Percentiles rank a stretch among this genome's conserved stretches.
These are phyloP conservation scores for Neopestalotiopsis clavispora DNA, from an alignment of 2,329 filamentous ascomycete genomes.

Conservation along the genomic window DNA sequence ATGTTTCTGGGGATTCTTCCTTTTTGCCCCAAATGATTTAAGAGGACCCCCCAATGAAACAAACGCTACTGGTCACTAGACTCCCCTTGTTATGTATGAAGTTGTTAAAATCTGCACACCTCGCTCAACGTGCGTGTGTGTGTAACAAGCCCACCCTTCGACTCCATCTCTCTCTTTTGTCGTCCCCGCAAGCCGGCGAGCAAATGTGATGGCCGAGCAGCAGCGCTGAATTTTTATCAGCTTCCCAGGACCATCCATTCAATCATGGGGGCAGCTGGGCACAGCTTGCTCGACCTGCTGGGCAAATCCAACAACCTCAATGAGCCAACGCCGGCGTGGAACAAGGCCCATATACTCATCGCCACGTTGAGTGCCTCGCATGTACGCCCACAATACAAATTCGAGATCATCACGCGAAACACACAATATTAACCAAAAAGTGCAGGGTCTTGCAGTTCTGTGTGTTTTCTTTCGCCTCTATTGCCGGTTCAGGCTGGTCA, in stretches of 20 bases:
- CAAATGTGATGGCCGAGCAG: neutral
- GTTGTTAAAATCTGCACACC: neutral
- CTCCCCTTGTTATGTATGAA: neutral
- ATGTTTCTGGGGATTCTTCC: neutral
- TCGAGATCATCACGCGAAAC: neutral
- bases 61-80: neutral
- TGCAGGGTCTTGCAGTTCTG: constrained; percentile 12
- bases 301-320: constrained; percentile 26
- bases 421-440: neutral
- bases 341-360: constrained; percentile 22
- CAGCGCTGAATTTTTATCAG: neutral
- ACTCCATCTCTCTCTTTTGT: neutral
- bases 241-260: neutral
- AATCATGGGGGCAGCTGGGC: constrained; percentile 19
- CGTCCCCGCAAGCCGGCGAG: neutral
- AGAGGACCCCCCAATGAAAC: neutral
- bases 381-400: constrained; percentile 14
- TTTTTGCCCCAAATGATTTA: neutral
- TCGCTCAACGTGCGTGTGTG: neutral
- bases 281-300: constrained; percentile 21
- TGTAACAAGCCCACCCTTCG: neutral
- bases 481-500: constrained; percentile 24
- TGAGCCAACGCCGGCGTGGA: constrained; percentile 27
- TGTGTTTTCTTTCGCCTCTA: constrained; percentile 29
- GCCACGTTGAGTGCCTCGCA: constrained; percentile 19